A percentile compares a stretch with the other conserved stretches of the same genome.
phyloP scores from a whole-genome alignment of 2,329 filamentous ascomycete species.

The Shiraia sp. region DNA sequence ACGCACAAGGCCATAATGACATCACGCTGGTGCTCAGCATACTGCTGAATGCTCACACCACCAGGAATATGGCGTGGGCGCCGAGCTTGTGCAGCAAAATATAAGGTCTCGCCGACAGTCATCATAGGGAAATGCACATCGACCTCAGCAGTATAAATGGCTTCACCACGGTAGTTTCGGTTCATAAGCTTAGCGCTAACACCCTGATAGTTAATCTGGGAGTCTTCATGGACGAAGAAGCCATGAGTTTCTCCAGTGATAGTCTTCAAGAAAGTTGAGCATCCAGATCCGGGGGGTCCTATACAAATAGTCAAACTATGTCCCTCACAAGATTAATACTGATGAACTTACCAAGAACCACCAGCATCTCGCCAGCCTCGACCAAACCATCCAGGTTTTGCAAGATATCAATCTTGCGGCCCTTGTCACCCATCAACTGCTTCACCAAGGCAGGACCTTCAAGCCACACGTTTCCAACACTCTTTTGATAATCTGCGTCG shows the following conservation, averaged over 20 bases:
- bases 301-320: too few species aligned
- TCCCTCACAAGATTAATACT: too few species aligned
- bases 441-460: constrained; percentile 46
- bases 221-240: constrained; percentile 69
- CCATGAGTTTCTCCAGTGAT: constrained; percentile 83
- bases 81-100: constrained; percentile 73
- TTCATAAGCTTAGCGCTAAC: constrained; percentile 75
- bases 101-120: constrained; percentile 77
- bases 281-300: constrained; percentile 66
- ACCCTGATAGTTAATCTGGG: constrained; percentile 82
- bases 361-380: constrained; percentile 72
- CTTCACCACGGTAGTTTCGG: constrained; percentile 77
- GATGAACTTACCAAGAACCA: constrained; percentile 68
- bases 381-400: constrained; percentile 70
- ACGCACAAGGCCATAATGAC: constrained; percentile 61
- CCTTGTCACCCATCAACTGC: constrained; percentile 38
- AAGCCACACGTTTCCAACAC: constrained; percentile 53
- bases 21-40: constrained; percentile 67
- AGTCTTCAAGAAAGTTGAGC: constrained; percentile 83
- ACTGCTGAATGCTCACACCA: constrained; percentile 59
- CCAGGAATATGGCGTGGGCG: constrained; percentile 65
- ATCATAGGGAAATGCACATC: constrained; percentile 81
- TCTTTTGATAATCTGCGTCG: constrained; percentile 57
- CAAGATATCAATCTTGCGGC: constrained; percentile 64
- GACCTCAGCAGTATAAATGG: constrained; percentile 83